Evolutionary conservation across 2,329 filamentous ascomycete genomes (phyloP).

Genomic region (Chalaropsis thielavioides): DNA sequence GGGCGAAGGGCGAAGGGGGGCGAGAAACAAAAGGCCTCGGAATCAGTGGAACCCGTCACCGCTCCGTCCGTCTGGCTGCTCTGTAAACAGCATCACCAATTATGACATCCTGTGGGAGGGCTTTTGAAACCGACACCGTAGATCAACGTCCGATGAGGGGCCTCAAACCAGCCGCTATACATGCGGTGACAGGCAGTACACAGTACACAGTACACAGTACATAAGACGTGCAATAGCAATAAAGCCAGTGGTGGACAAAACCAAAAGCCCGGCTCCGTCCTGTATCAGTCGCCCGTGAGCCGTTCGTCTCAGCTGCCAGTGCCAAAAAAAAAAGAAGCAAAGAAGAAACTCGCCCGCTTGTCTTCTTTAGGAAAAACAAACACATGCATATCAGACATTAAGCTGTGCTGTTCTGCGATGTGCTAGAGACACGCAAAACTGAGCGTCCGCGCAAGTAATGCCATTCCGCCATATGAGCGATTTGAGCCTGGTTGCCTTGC

Average conservation of each 20-base stretch:
- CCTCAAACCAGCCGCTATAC: background rate
- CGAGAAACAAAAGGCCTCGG: no score
- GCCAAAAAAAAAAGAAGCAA: background rate
- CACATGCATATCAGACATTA: background rate
- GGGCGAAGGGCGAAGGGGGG: no score
- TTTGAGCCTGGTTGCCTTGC: background rate
- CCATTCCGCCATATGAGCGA: background rate
- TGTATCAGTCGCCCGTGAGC: no score
- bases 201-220: background rate
- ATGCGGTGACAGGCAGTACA: background rate
- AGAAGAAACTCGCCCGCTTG: background rate
- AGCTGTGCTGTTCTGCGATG: no score
- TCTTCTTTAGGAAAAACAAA: background rate
- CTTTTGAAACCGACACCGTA: background rate
- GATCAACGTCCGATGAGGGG: background rate
- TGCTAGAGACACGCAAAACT: background rate
- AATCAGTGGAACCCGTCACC: background rate
- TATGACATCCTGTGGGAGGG: background rate
- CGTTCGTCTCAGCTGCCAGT: no score
- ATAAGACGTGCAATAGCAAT: no score
- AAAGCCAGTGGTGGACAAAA: no score
- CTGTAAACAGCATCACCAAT: background rate
- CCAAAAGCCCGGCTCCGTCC: no score
- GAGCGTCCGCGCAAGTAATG: background rate
- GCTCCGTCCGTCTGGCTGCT: background rate